Base-by-base conservation (phyloP, 2,329 filamentous ascomycete genomes). In the Botrytis hyacinthi region DNA sequence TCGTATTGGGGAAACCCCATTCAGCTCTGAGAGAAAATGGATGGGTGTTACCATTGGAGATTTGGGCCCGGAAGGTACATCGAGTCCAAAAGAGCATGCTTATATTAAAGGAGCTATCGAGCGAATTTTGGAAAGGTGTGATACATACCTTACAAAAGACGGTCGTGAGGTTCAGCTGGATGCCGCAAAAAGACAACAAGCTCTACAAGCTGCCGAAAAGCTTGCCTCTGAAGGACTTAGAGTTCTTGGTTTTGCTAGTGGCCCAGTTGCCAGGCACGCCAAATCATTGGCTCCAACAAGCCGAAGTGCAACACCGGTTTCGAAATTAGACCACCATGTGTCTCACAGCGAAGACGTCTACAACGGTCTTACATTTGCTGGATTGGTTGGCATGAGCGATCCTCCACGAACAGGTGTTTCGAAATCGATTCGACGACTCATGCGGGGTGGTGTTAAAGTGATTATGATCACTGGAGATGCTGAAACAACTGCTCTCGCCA, bases 401-500 rank as follows among this genome's bases (percentile, higher is more conserved):
- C 96, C 96, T 7, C 96, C 96, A 4, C 88, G 96, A 68, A 93
- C 94, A 77, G 94, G 94, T 61, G 96, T 99, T 14, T 92, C 94
- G 77, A 91, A 92, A 76, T 94, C 95, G 9, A 98, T 99, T 77
- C 89, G 93, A 77, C 91, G 92, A 75, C 85, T 99, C 72, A 95
- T 98, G 91, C 90, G 94, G 67, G 96, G 96, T 71, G 95, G 95
- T 57, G 96, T 99, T 76, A 96, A 94, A 82, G 93, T 99, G 66
- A 97, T 99, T 78, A 99, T 99, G 96, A 98, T 99, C 77, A 99
- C 96, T 16, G 96, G 96, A 74, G 96, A 99, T 82, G 94, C 96
- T 26, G 94, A 98, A 81, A 94, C 94, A 1, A 99, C 96, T 4
- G 96, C 96, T 3, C 87, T 98, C 63, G 96, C 96, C 0, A 98